These are phyloP conservation scores for Citrus reticulata DNA, from an alignment of 345 rosid species.

Conservation along the genomic window DNA sequence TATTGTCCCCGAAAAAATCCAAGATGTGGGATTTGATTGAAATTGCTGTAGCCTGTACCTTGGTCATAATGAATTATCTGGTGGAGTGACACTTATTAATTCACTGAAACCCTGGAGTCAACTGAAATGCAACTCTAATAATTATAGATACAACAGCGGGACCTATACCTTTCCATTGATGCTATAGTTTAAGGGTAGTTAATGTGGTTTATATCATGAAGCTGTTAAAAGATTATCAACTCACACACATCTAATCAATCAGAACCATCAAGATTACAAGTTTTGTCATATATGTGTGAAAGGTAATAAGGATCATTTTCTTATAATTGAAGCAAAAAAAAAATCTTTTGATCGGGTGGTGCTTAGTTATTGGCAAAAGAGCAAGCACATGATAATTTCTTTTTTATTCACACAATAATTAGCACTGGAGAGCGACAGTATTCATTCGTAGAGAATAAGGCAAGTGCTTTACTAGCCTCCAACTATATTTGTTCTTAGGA, in stretches of 20 bases:
- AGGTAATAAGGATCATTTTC: conserved; percentile 17
- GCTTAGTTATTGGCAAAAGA: background rate
- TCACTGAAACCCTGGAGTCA: conserved; percentile 4
- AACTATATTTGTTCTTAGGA: background rate
- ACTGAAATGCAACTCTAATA: conserved; percentile 16
- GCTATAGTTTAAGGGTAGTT: conserved; percentile 18
- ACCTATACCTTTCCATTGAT: conserved; percentile 15
- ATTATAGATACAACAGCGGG: background rate
- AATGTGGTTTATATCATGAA: conserved; percentile 13
- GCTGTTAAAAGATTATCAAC: conserved; percentile 9
- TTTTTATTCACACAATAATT: conserved; percentile 13
- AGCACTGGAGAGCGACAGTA: conserved; percentile 11
- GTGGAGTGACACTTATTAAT: background rate
- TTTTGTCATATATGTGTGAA: background rate
- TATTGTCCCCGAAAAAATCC: conserved; percentile 1
- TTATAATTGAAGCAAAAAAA: conserved; percentile 17
- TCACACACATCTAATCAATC: conserved; percentile 10
- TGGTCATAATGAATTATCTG: background rate
- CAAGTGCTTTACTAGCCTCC: conserved; percentile 2
- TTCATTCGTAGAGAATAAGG: conserved; percentile 25
- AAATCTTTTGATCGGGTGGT: background rate
- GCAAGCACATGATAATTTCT: background rate
- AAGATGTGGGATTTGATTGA: conserved; percentile 6
- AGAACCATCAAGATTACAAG: conserved; percentile 17
- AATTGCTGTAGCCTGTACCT: background rate